Conservation (phyloP, 2,329 filamentous ascomycete species). For the Mariannaea elegans region DNA sequence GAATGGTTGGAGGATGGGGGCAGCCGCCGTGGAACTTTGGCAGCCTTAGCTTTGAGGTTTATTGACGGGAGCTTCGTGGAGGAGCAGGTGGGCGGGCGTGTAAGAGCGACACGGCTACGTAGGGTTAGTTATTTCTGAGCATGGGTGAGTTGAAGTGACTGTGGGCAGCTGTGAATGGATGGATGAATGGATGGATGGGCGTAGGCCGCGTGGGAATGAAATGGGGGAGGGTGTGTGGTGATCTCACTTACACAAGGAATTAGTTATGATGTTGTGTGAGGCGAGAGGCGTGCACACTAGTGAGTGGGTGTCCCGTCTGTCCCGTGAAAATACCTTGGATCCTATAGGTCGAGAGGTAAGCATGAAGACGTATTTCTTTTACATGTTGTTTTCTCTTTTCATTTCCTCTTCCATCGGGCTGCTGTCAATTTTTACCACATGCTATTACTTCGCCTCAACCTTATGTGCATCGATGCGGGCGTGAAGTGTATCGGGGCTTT, state of each 20-base stretch:
- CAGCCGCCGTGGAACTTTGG: not conserved
- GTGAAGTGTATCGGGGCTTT: too few relatives aligned
- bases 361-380: slow-evolving; percentile 38
- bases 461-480: not conserved
- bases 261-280: too few relatives aligned
- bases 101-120: not conserved
- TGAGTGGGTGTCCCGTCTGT: slow-evolving; percentile 9
- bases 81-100: not conserved
- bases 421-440: not conserved
- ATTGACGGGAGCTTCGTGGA: not conserved
- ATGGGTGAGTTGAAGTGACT: not conserved
- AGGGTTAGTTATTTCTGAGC: not conserved
- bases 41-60: not conserved
- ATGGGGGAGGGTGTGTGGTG: slow-evolving; percentile 1
- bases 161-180: too few relatives aligned
- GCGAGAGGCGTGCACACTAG: not conserved
- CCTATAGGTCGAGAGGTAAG: slow-evolving; percentile 24
- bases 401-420: not conserved
- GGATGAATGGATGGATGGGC: not conserved
- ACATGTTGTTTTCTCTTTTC: slow-evolving; percentile 26
- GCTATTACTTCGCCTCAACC: too few relatives aligned
- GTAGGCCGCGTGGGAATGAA: not conserved
- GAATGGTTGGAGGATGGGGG: not conserved
- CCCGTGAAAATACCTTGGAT: slow-evolving; percentile 8
- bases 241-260: slow-evolving; percentile 21